Conservation (phyloP, 2,329 filamentous ascomycete species). For the Apiospora rasikravindrae region DNA sequence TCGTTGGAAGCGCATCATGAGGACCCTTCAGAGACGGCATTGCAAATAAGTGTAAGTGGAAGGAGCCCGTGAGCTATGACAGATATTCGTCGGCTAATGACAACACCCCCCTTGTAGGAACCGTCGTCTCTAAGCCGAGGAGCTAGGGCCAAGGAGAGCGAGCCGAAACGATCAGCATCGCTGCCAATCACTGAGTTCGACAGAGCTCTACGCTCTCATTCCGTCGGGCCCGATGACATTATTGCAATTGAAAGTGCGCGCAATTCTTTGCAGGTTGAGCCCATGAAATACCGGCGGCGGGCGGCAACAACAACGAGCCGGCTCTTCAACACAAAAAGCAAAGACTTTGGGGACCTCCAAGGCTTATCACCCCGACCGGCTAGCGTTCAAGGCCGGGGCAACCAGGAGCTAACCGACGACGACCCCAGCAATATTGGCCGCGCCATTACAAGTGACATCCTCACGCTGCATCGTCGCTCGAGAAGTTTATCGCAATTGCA, state of each 20-base stretch:
- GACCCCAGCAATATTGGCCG: constrained; percentile 64
- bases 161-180: constrained; percentile 61
- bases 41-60: constrained; percentile 52
- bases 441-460: constrained; percentile 62
- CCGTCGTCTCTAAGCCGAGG: constrained; percentile 42
- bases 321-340: constrained; percentile 44
- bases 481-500: constrained; percentile 63
- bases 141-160: constrained; percentile 39
- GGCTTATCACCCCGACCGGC: constrained; percentile 66
- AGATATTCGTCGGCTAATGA: not conserved
- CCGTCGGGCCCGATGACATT: constrained; percentile 61
- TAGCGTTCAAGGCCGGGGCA: constrained; percentile 61
- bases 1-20: constrained; percentile 34
- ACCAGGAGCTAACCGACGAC: constrained; percentile 41
- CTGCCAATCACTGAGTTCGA: constrained; percentile 66
- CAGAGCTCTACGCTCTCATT: constrained; percentile 65
- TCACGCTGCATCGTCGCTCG: constrained; percentile 58
- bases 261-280: constrained; percentile 57
- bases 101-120: constrained; percentile 40
- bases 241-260: constrained; percentile 58
- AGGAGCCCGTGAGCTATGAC: not conserved
- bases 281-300: constrained; percentile 43
- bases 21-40: not conserved
- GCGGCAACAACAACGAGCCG: constrained; percentile 50
- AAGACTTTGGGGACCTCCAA: constrained; percentile 49